Percentiles rank a stretch among this genome's conserved stretches.
phyloP scores from a whole-genome alignment of 1,284 basidiomycete genomes.

The Phlebopus sp. region DNA sequence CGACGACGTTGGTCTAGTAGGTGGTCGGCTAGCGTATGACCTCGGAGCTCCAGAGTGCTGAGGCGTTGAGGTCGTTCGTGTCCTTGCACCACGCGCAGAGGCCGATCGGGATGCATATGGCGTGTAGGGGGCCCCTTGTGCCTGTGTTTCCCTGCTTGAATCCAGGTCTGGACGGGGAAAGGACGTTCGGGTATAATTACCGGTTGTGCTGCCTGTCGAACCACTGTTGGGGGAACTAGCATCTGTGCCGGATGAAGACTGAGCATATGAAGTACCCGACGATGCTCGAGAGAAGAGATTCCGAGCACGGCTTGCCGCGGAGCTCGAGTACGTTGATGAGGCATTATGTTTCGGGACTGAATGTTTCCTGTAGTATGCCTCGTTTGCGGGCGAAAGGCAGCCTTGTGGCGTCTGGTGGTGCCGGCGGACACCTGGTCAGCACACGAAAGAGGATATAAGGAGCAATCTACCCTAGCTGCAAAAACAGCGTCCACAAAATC shows the following conservation, averaged over 20 bases:
- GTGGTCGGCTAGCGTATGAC: slow-evolving; percentile 9
- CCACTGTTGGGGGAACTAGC: background rate
- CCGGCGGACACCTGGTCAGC: slow-evolving; percentile 18
- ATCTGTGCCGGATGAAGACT: slow-evolving; percentile 23
- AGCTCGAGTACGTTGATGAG: slow-evolving; percentile 29
- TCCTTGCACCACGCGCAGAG: slow-evolving; percentile 10
- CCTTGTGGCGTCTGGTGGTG: slow-evolving; percentile 17
- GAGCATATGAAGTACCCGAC: slow-evolving; percentile 12
- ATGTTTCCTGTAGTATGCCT: slow-evolving; percentile 58
- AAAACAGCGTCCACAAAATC: slow-evolving; percentile 67
- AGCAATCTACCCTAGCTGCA: slow-evolving; percentile 45
- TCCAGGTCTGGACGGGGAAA: slow-evolving; percentile 43
- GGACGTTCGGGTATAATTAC: slow-evolving; percentile 12
- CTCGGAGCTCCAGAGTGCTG: slow-evolving; percentile 14
- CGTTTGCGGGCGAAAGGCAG: slow-evolving; percentile 34
- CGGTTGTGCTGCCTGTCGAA: background rate
- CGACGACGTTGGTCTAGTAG: slow-evolving; percentile 24
- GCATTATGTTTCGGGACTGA: slow-evolving; percentile 54
- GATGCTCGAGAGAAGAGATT: slow-evolving; percentile 12
- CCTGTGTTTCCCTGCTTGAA: slow-evolving; percentile 21
- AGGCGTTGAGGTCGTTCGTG: slow-evolving; percentile 25
- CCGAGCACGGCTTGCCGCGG: slow-evolving; percentile 17
- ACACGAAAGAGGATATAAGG: background rate
- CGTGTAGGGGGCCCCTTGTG: slow-evolving; percentile 21
- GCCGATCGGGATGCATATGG: slow-evolving; percentile 17